Conservation (phyloP, 768 basidiomycete genomes). For the Suillus subaureus region DNA sequence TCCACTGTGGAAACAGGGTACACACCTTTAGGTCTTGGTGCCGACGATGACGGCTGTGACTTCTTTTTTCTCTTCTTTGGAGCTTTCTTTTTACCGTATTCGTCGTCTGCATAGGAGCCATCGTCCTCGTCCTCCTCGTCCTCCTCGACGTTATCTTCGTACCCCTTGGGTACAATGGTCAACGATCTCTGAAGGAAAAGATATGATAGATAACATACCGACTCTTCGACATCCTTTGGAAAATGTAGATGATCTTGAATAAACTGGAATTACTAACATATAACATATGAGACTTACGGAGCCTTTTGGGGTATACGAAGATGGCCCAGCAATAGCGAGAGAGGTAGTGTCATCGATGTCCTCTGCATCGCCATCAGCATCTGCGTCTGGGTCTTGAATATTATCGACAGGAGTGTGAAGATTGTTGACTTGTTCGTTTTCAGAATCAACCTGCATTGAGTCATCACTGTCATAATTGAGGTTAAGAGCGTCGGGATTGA, state of each 20-base stretch:
- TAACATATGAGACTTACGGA: slow-evolving; percentile 50
- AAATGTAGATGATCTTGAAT: not conserved
- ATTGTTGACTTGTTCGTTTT: slow-evolving; percentile 37
- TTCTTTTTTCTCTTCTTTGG: slow-evolving; percentile 69
- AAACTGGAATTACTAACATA: slow-evolving; percentile 13
- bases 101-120: slow-evolving; percentile 77
- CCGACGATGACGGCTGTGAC: slow-evolving; percentile 40
- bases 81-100: slow-evolving; percentile 71
- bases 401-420: slow-evolving; percentile 32
- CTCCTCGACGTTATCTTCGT: slow-evolving; percentile 48
- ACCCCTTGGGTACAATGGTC: slow-evolving; percentile 55
- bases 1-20: slow-evolving; percentile 12
- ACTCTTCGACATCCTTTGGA: slow-evolving; percentile 34
- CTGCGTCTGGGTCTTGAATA: slow-evolving; percentile 44
- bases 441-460: slow-evolving; percentile 76
- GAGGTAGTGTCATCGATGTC: slow-evolving; percentile 40
- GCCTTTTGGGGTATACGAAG: slow-evolving; percentile 52
- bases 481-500: slow-evolving; percentile 47
- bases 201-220: slow-evolving; percentile 26
- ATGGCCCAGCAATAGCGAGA: slow-evolving; percentile 40
- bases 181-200: slow-evolving; percentile 21
- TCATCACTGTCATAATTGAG: slow-evolving; percentile 55
- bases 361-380: slow-evolving; percentile 45
- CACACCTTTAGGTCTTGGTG: slow-evolving; percentile 61
- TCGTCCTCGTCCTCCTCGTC: slow-evolving; percentile 68